Conservation (phyloP, 139 green algal species). For the Yamagishiella unicocca region DNA sequence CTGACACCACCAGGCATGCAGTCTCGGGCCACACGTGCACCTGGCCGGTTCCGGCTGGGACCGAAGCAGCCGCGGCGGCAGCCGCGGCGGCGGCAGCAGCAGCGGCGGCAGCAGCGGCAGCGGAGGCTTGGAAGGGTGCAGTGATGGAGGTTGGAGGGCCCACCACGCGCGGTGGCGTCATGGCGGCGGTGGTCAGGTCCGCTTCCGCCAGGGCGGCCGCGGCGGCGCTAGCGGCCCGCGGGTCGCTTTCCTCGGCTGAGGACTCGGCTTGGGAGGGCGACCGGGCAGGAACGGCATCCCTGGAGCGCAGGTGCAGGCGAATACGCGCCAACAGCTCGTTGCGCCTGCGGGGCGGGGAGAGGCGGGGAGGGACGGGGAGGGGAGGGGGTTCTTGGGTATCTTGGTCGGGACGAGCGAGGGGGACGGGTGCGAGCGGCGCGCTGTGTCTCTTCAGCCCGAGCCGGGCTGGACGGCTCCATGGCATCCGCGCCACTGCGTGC, state of each 20-base stretch:
- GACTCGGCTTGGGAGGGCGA: neutral
- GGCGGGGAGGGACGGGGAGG: neutral
- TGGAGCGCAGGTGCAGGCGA: constrained; percentile 64
- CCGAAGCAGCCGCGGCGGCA: neutral
- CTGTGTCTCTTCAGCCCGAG: too few species aligned
- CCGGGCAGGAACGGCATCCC: neutral
- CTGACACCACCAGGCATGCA: constrained; percentile 27
- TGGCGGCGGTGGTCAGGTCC: too few species aligned
- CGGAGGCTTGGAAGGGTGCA: too few species aligned
- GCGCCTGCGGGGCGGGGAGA: constrained; percentile 15
- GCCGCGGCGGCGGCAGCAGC: neutral
- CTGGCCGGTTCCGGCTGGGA: neutral
- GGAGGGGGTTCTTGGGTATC: neutral
- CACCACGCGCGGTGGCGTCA: neutral
- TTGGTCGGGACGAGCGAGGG: too few species aligned
- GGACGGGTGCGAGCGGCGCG: too few species aligned
- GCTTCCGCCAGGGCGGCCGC: neutral
- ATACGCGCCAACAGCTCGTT: constrained; percentile 66
- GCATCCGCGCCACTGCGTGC: too few species aligned
- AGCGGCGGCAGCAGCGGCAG: neutral
- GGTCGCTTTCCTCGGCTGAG: neutral
- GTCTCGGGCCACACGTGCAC: neutral
- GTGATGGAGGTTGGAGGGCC: too few species aligned
- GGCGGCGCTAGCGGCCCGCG: neutral
- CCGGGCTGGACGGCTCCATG: too few species aligned